Percentiles rank a stretch among this genome's conserved stretches.
Conservation (phyloP, 2,329 filamentous ascomycete species). For the Purpureocillium lavendulum region DNA sequence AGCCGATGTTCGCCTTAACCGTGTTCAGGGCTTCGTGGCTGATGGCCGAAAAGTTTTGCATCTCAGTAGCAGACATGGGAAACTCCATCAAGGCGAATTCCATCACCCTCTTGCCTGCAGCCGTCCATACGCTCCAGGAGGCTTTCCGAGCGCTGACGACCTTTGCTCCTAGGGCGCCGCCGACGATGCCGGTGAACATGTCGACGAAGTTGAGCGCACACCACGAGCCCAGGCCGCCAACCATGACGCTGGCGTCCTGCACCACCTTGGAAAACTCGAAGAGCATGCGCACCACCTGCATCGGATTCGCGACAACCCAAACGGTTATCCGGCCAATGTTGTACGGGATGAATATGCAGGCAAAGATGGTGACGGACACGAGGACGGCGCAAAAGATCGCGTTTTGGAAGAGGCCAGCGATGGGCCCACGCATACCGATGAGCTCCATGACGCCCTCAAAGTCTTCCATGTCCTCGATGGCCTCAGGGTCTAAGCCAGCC, state of each 20-base stretch:
- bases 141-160: conserved; percentile 25
- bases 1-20: conserved; percentile 45
- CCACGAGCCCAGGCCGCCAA: conserved; percentile 47
- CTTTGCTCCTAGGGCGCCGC: conserved; percentile 19
- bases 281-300: conserved; percentile 64
- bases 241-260: conserved; percentile 65
- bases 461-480: conserved; percentile 81
- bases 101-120: conserved; percentile 37
- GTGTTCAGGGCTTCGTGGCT: conserved; percentile 62
- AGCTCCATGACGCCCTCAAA: conserved; percentile 94
- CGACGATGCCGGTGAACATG: conserved; percentile 24
- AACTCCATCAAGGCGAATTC: conserved; percentile 42
- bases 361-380: conserved; percentile 76
- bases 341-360: conserved; percentile 86
- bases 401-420: conserved; percentile 87
- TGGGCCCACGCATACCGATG: conserved; percentile 89
- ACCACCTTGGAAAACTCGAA: conserved; percentile 70
- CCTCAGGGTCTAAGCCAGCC: conserved; percentile 64
- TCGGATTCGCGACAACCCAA: conserved; percentile 70
- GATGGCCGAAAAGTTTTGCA: conserved; percentile 68
- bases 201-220: conserved; percentile 29
- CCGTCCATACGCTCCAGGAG: conserved; percentile 33
- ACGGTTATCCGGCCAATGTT: conserved; percentile 81
- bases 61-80: conserved; percentile 49
- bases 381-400: conserved; percentile 89